Evolutionary conservation across 75 land plant genomes (phyloP), one percentile per base, ranked within the genome.

Genomic region (Cunninghamia lanceolata): DNA sequence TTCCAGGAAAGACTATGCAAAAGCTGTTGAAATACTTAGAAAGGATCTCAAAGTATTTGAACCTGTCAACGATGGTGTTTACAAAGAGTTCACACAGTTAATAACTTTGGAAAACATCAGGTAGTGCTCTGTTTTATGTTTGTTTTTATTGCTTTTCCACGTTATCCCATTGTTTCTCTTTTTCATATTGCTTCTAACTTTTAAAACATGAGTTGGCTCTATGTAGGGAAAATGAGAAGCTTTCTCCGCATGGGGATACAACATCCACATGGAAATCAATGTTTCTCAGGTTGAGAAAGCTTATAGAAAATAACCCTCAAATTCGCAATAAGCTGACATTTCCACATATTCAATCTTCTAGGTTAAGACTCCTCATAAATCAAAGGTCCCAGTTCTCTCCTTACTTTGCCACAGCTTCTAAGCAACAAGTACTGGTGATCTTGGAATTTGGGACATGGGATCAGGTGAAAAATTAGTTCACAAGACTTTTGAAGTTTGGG

Each of bases 41-140:
- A 47, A 83, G 6, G 87, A 86, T 45, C 86, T 86, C 25, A 83
- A 86, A 35, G 66, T 83, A 8, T 86, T 86, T 34, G 32, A 28
- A 7, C 1, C 0, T 39, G 0, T 52, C 59, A 52, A 2, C 53
- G 14, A 2, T 3, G 86, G 6, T 2, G 13, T 47, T 19, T 86
- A 84, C 87, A 84, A 14, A 50, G 10, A 84, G 40, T 25, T 86
- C 9, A 53, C 52, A 35, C 21, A 84, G 8, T 35, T 86, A 19
- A 4, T 86, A 16, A 35, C 86, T 30, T 7, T 86, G 39, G 87
- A 84, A 35, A 84, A 84, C 86, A 43, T 86, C 35, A 86, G 86
- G 87, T 86, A 17, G 46, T 28, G 8, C 9, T 40, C 39, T 9
- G 4, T 21, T 77, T 32, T 4, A 42, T 46, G 9, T 0, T 40